These are phyloP conservation scores for Trichoderma guizhouense DNA, from an alignment of 2,329 filamentous ascomycete genomes.

Conservation along the genomic window DNA sequence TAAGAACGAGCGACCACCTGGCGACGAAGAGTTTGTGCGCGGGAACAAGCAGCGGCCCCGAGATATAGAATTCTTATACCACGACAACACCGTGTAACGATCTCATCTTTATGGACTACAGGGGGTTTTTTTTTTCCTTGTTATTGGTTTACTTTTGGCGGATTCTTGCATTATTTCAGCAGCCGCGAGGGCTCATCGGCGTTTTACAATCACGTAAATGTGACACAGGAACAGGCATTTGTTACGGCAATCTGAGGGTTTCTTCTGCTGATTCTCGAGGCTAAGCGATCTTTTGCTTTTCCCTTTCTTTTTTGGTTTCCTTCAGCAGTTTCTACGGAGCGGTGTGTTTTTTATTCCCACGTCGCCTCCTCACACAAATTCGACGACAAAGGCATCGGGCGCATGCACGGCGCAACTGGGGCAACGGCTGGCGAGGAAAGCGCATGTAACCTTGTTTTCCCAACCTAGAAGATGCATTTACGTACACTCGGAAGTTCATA, in stretches of 20 bases:
- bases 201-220: conserved; percentile 6
- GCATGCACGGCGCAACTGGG: conserved; percentile 3
- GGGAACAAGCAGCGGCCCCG: conserved; percentile 74
- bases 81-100: conserved; percentile 72
- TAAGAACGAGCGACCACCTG: conserved; percentile 84
- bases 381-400: background rate
- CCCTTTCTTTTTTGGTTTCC: background rate
- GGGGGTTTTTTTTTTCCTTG: background rate
- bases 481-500: background rate
- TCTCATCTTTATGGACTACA: background rate
- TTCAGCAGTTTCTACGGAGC: background rate
- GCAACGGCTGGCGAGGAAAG: background rate
- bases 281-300: background rate
- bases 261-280: background rate
- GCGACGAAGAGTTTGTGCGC: conserved; percentile 84
- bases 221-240: background rate
- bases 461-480: background rate
- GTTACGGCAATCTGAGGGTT: background rate
- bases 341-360: background rate
- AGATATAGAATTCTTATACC: conserved; percentile 91
- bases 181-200: conserved; percentile 12
- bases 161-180: conserved; percentile 13
- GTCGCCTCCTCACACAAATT: background rate
- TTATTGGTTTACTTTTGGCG: background rate
- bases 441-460: background rate